Evolutionary conservation across 73 alveolate genomes (phyloP).

Genomic region (Paramecium sexaurelia): DNA sequence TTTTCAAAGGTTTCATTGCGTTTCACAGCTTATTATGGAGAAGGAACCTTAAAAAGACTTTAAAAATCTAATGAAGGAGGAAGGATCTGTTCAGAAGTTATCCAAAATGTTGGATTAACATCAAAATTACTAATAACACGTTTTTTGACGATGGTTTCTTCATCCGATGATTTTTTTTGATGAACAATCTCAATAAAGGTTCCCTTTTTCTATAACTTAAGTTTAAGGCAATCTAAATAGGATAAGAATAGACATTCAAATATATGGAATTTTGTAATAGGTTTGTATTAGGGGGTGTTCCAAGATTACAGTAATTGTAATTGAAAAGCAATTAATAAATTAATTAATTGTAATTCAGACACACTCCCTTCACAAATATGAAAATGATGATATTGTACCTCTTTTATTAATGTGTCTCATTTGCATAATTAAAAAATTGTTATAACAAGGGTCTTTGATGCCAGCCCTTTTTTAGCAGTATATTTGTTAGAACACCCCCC

Average conservation of each 20-base stretch:
- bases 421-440: conserved; percentile 24
- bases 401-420: neutral
- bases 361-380: neutral
- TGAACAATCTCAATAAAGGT: neutral
- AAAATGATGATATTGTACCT: neutral
- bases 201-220: conserved; percentile 3
- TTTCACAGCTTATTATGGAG: neutral
- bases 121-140: neutral
- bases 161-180: neutral
- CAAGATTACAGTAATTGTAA: conserved; percentile 31
- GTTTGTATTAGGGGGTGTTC: conserved; percentile 37
- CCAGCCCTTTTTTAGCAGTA: conserved; percentile 28
- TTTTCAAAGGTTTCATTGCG: conserved; percentile 25
- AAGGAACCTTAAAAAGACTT: neutral
- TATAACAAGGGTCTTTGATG: neutral
- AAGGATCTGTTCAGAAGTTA: neutral
- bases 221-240: conserved; percentile 6
- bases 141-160: neutral
- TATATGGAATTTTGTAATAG: neutral
- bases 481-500: conserved; percentile 33
- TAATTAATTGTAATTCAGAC: conserved; percentile 32
- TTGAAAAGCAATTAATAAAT: conserved; percentile 38
- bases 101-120: neutral
- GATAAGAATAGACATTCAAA: neutral
- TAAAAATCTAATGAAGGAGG: neutral